These are phyloP conservation scores for Cladophialophora exuberans DNA, from an alignment of 2,329 filamentous ascomycete species.

Conservation along the genomic window DNA sequence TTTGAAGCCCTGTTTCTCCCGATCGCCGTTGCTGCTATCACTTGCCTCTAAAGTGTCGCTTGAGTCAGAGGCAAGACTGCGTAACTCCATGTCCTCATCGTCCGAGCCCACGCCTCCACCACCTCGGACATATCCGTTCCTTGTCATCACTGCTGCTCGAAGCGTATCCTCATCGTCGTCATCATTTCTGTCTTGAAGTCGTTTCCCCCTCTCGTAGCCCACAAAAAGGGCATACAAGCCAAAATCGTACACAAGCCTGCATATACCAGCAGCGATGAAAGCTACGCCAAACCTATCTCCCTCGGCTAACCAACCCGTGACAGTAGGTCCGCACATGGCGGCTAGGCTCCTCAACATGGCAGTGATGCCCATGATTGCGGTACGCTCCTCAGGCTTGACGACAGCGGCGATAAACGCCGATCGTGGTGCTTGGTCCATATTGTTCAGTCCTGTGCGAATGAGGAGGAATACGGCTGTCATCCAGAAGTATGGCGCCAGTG, in stretches of 20 bases:
- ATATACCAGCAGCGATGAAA: conserved; percentile 59
- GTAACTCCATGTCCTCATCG: not conserved
- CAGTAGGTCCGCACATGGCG: conserved; percentile 56
- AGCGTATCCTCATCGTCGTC: not conserved
- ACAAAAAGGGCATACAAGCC: conserved; percentile 64
- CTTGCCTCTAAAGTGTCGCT: no score
- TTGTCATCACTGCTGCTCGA: not conserved
- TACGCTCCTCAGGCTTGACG: conserved; percentile 66
- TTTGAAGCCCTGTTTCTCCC: no score
- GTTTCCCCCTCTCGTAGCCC: not conserved
- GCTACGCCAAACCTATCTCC: conserved; percentile 63
- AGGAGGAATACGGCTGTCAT: conserved; percentile 61
- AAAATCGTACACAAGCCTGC: conserved; percentile 61
- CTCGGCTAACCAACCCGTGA: conserved; percentile 61
- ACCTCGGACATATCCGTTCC: not conserved
- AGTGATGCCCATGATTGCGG: conserved; percentile 72
- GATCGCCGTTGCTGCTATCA: no score
- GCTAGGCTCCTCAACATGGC: conserved; percentile 63
- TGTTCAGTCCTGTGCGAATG: conserved; percentile 65
- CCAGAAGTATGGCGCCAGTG: conserved; percentile 55
- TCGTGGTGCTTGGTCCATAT: conserved; percentile 70
- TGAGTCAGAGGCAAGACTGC: no score
- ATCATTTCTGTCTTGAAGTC: conserved; percentile 42
- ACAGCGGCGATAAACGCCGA: conserved; percentile 69
- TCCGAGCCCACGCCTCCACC: conserved; percentile 5